Conservation (phyloP, 441 rosid genomes). For the Arabidopsis hybrid region DNA sequence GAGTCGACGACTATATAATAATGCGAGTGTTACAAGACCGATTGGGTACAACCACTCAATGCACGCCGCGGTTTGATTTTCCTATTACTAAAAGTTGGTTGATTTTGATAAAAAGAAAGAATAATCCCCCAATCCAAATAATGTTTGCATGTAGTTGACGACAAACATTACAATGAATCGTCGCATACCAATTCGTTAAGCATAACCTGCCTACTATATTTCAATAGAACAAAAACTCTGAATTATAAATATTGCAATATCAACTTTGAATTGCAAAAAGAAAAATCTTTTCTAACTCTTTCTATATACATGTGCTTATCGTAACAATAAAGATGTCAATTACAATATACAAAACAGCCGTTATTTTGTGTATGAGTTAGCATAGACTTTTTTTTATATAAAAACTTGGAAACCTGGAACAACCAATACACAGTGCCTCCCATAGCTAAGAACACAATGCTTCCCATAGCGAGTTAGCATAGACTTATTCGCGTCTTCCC, state of each 20-base stretch:
- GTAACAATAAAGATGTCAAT: neutral
- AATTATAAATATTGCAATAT: neutral
- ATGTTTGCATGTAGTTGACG: neutral
- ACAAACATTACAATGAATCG: conserved; percentile 4
- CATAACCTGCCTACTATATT: neutral
- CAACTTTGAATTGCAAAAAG: neutral
- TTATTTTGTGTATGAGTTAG: neutral
- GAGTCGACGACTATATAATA: neutral
- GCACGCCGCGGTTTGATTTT: conserved; percentile 15
- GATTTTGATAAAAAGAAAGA: conserved; percentile 1
- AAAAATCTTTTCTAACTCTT: neutral
- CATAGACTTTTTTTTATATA: neutral
- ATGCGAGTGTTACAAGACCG: neutral
- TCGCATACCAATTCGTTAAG: conserved; percentile 2
- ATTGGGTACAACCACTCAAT: conserved; percentile 33
- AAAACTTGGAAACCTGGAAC: too few species aligned
- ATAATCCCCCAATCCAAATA: conserved; percentile 23
- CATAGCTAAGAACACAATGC: too few species aligned
- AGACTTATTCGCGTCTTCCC: neutral
- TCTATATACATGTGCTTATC: neutral
- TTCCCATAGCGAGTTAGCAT: neutral
- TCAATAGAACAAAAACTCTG: neutral
- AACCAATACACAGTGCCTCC: too few species aligned
- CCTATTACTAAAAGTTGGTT: conserved; percentile 16
- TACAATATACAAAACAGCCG: neutral